Evolutionary conservation across 306 rosid genomes (phyloP).

Genomic region (Medicago lupulina): DNA sequence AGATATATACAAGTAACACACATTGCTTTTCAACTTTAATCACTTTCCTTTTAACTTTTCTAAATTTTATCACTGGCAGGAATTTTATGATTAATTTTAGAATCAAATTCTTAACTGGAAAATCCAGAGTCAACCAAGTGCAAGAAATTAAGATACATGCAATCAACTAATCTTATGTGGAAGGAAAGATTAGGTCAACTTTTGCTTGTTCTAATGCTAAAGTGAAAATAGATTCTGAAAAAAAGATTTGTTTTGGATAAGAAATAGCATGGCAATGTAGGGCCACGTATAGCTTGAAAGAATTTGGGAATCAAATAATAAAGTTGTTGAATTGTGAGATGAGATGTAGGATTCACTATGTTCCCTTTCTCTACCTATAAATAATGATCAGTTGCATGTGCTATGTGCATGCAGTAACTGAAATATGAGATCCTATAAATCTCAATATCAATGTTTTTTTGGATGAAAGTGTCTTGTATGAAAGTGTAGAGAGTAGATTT

Average conservation of each 20-base stretch:
- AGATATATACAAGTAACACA: not conserved
- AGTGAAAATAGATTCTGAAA: slow-evolving; percentile 27
- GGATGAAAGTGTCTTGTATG: slow-evolving; percentile 35
- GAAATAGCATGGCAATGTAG: slow-evolving; percentile 26
- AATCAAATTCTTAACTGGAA: slow-evolving; percentile 35
- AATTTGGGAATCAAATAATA: slow-evolving; percentile 20
- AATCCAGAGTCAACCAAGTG: slow-evolving; percentile 10
- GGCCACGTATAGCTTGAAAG: slow-evolving; percentile 27
- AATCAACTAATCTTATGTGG: slow-evolving; percentile 17
- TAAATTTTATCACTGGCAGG: not conserved
- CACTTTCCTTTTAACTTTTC: slow-evolving; percentile 8
- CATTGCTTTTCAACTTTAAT: not conserved
- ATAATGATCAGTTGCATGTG: slow-evolving; percentile 6
- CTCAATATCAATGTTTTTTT: not conserved
- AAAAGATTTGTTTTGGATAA: slow-evolving; percentile 27
- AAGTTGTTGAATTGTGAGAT: not conserved
- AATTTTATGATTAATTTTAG: slow-evolving; percentile 11
- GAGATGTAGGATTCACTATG: not conserved
- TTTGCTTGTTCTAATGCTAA: not conserved
- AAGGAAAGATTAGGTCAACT: slow-evolving; percentile 26
- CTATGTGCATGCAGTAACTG: not conserved
- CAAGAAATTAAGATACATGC: not conserved
- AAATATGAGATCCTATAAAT: slow-evolving; percentile 3
- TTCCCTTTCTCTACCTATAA: slow-evolving; percentile 31
- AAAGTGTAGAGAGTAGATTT: slow-evolving; percentile 36